Evolutionary conservation across 73 alveolate species (phyloP).

Genomic region (Uronychia binucleata): DNA sequence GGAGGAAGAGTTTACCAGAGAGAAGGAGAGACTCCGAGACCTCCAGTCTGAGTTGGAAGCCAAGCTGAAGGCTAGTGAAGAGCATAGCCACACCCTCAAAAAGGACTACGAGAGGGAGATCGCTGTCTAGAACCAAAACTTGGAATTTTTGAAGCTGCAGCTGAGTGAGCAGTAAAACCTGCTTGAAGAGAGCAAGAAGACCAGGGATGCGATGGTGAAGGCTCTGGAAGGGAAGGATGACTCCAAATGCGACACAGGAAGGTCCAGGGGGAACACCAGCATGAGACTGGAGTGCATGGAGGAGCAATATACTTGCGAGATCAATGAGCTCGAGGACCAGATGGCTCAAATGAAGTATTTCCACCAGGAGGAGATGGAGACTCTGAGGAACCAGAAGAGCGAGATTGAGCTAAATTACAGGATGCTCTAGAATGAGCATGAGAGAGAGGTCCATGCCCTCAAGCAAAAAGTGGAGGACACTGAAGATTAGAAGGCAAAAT

Average conservation of each 20-base stretch:
- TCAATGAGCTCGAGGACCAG: neutral
- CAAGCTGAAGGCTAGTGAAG: neutral
- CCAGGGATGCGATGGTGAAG: constrained; percentile 1
- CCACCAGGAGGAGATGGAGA: neutral
- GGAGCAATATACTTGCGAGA: neutral
- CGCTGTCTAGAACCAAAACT: neutral
- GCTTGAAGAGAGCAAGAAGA: neutral
- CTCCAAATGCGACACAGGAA: neutral
- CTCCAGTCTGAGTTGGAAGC: neutral
- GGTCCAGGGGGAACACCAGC: neutral
- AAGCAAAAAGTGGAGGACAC: neutral
- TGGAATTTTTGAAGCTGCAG: neutral
- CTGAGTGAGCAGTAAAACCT: neutral
- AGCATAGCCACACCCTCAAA: neutral
- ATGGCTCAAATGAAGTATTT: neutral
- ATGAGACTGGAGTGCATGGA: neutral
- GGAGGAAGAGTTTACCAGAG: neutral
- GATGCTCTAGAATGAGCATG: neutral
- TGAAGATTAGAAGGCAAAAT: neutral
- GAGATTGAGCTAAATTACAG: neutral
- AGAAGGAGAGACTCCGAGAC: neutral
- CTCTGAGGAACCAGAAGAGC: neutral
- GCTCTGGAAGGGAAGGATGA: neutral
- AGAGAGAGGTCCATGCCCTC: neutral
- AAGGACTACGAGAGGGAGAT: neutral